Evolutionary conservation across 1,139 yeast species (phyloP).

Genomic region (Tardiomyces depauwii): DNA sequence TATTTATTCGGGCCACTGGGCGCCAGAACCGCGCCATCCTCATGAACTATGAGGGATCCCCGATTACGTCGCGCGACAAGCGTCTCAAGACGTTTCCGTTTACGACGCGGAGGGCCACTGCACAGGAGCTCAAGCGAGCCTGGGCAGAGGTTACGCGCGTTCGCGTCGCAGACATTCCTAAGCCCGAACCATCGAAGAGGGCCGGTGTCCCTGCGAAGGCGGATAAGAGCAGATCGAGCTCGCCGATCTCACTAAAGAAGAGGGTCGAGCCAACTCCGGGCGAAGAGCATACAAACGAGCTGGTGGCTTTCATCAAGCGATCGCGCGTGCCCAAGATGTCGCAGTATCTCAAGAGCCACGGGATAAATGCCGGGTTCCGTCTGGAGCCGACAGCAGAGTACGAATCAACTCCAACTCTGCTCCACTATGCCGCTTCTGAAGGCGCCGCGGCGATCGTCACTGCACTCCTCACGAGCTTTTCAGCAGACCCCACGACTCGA

Average conservation of each 20-base stretch:
- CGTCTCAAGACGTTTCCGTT: conserved; percentile 65
- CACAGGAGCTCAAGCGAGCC: conserved; percentile 66
- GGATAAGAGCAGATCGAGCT: conserved; percentile 3
- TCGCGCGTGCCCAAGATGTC: conserved; percentile 71
- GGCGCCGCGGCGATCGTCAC: conserved; percentile 61
- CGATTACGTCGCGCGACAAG: conserved; percentile 22
- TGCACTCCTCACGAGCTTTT: conserved; percentile 48
- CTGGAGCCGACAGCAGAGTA: conserved; percentile 47
- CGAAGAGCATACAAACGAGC: conserved; percentile 45
- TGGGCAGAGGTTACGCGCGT: conserved; percentile 73
- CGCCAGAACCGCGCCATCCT: conserved; percentile 52
- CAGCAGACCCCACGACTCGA: conserved; percentile 54
- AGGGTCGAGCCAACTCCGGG: conserved; percentile 9
- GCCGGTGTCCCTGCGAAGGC: conserved; percentile 10
- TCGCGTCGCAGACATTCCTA: conserved; percentile 45
- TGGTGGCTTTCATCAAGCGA: conserved; percentile 49
- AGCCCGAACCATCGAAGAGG: conserved; percentile 28
- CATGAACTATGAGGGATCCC: conserved; percentile 49
- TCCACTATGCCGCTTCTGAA: conserved; percentile 68
- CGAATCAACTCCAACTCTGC: conserved; percentile 53
- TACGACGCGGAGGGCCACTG: conserved; percentile 81
- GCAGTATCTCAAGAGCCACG: conserved; percentile 48
- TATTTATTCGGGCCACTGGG: conserved; percentile 83
- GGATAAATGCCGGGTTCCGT: conserved; percentile 37
- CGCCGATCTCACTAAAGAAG: conserved; percentile 6